Conservation (phyloP, 2,329 filamentous ascomycete species). For the Geosmithia morbida region DNA sequence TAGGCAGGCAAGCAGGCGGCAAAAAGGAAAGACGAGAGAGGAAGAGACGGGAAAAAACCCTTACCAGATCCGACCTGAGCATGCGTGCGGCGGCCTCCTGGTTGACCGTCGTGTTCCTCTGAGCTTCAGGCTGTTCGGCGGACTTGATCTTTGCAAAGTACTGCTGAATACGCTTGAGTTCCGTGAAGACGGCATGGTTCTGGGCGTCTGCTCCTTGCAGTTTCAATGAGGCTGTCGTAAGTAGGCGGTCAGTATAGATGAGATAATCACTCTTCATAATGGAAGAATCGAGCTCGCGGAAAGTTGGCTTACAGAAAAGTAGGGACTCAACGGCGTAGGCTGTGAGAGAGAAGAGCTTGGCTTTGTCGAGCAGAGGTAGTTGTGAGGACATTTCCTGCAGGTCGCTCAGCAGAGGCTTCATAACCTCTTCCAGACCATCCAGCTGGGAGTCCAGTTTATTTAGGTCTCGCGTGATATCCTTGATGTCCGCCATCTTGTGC, state of each 20-base stretch:
- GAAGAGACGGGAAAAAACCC: conserved; percentile 11
- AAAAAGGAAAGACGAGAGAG: neutral
- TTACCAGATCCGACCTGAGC: conserved; percentile 65
- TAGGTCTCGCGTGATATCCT: conserved; percentile 51
- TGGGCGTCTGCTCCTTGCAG: conserved; percentile 71
- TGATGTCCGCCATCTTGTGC: conserved; percentile 22
- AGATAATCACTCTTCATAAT: neutral
- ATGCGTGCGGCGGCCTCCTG: conserved; percentile 70
- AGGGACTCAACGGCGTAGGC: conserved; percentile 86
- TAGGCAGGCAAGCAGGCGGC: too few species aligned
- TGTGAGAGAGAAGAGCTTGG: conserved; percentile 79
- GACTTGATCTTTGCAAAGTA: conserved; percentile 88
- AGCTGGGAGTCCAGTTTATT: conserved; percentile 65
- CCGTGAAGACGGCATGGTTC: conserved; percentile 69
- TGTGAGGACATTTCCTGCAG: conserved; percentile 58
- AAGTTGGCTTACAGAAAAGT: conserved; percentile 55
- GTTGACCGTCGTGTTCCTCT: conserved; percentile 41
- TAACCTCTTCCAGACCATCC: conserved; percentile 59
- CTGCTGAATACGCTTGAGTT: conserved; percentile 74
- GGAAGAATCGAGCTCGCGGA: neutral
- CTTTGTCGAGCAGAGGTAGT: conserved; percentile 84
- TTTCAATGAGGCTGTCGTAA: conserved; percentile 47
- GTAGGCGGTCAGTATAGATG: neutral
- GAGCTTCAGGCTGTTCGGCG: conserved; percentile 46
- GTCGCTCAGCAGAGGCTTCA: conserved; percentile 58